These are phyloP conservation scores for Fusarium subtropicale DNA, from an alignment of 2,329 filamentous ascomycete species.

Conservation along the genomic window DNA sequence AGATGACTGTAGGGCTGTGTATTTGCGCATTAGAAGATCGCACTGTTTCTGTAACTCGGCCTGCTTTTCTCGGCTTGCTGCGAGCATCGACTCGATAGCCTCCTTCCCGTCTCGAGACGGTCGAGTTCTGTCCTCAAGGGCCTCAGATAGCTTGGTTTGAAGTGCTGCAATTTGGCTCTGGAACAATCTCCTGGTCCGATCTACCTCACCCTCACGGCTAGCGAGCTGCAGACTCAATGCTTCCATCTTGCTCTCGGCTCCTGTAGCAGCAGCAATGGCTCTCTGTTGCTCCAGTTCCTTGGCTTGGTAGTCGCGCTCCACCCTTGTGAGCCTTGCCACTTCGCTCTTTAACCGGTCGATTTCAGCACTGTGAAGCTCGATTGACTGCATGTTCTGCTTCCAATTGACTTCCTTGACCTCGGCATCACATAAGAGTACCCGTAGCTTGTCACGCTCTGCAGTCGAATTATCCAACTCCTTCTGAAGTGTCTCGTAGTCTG, in stretches of 20 bases:
- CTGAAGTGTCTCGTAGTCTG: constrained; percentile 67
- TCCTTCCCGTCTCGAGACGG: constrained; percentile 50
- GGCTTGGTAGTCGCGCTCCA: constrained; percentile 72
- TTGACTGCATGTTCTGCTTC: constrained; percentile 72
- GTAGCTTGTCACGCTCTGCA: constrained; percentile 72
- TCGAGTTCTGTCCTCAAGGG: constrained; percentile 46
- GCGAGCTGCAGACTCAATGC: constrained; percentile 68
- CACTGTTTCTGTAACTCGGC: constrained; percentile 66
- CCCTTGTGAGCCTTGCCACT: constrained; percentile 69
- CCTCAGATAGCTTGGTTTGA: constrained; percentile 58
- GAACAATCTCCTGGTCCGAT: constrained; percentile 58
- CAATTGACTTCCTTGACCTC: constrained; percentile 75
- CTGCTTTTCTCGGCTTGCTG: constrained; percentile 65
- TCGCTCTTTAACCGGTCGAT: constrained; percentile 69
- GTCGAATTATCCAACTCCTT: constrained; percentile 68
- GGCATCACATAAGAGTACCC: constrained; percentile 72
- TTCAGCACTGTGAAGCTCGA: constrained; percentile 71
- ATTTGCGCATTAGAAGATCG: constrained; percentile 62
- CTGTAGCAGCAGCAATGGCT: constrained; percentile 67
- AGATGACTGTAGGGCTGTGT: constrained; percentile 63
- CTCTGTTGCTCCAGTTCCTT: constrained; percentile 70
- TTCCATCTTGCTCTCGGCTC: constrained; percentile 69
- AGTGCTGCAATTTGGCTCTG: constrained; percentile 62
- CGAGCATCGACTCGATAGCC: constrained; percentile 59
- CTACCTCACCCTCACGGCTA: constrained; percentile 61